Evolutionary conservation across 177 flowering plant genomes (phyloP).

Genomic region (Vitis hybrid): DNA sequence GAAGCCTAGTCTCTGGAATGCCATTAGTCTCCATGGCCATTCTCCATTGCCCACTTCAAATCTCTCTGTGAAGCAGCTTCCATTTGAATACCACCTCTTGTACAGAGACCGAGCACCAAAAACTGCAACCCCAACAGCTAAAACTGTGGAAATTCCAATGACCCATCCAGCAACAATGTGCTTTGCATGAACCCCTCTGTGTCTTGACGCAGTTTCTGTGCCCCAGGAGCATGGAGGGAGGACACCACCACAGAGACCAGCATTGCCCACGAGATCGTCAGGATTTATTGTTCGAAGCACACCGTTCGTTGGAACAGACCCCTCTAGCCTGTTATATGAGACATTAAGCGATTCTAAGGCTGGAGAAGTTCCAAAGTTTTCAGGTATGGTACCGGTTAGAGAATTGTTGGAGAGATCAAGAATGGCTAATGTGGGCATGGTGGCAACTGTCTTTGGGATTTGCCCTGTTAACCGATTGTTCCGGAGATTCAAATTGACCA

Average conservation of each 20-base stretch:
- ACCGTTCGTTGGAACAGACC: conserved; percentile 77
- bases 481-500: conserved; percentile 66
- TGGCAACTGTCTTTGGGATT: conserved; percentile 64
- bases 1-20: conserved; percentile 86
- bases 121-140: conserved; percentile 39
- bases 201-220: conserved; percentile 21
- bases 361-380: conserved; percentile 71
- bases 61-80: conserved; percentile 49
- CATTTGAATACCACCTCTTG: conserved; percentile 49
- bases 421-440: conserved; percentile 74
- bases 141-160: conserved; percentile 51
- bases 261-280: conserved; percentile 73
- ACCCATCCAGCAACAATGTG: conserved; percentile 75
- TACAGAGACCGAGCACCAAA: conserved; percentile 49
- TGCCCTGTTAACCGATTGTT: conserved; percentile 66
- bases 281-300: conserved; percentile 75
- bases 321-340: conserved; percentile 76
- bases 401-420: conserved; percentile 88
- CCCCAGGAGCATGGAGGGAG: conserved; percentile 63
- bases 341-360: conserved; percentile 80
- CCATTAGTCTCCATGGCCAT: conserved; percentile 95
- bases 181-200: conserved; percentile 37
- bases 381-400: conserved; percentile 69
- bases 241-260: conserved; percentile 78
- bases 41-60: conserved; percentile 50